Percentiles rank a stretch among this genome's conserved stretches.
phyloP scores from a whole-genome alignment of 306 rosid species.

The Carpinus viminea region DNA sequence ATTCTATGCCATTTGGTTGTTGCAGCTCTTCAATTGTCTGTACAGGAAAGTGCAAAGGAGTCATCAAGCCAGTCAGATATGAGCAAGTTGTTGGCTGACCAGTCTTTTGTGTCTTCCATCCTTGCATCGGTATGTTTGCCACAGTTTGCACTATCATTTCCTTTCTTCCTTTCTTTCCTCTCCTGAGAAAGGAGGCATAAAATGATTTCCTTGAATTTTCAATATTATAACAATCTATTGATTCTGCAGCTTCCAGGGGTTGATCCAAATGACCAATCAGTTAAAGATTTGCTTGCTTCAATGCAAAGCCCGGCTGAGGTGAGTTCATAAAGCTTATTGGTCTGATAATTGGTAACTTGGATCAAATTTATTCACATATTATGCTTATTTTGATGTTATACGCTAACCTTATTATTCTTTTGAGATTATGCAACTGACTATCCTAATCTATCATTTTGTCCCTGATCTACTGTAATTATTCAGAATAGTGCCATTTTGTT shows the following conservation, averaged over 20 bases:
- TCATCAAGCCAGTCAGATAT: conserved; percentile 69
- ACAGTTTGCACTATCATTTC: conserved; percentile 12
- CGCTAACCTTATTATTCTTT: not conserved
- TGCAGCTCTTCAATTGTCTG: conserved; percentile 90
- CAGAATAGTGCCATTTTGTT: not conserved
- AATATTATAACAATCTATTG: conserved; percentile 23
- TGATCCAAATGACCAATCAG: conserved; percentile 95
- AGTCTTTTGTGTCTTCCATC: conserved; percentile 90
- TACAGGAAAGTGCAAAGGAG: conserved; percentile 63
- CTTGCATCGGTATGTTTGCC: conserved; percentile 72
- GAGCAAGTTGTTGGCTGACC: conserved; percentile 90
- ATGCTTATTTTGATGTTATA: not conserved
- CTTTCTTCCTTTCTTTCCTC: not conserved
- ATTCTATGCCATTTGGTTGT: conserved; percentile 15
- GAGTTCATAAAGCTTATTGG: conserved; percentile 18
- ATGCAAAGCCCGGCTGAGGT: conserved; percentile 91
- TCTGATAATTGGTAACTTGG: not conserved
- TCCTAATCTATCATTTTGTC: not conserved
- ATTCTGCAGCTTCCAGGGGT: conserved; percentile 96
- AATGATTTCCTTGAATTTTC: conserved; percentile 16
- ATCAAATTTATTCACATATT: not conserved
- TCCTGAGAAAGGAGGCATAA: conserved; percentile 13
- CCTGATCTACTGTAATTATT: not conserved
- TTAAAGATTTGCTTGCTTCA: conserved; percentile 94
- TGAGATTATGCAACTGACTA: not conserved